A percentile compares a stretch with the other conserved stretches of the same genome.
phyloP scores from a whole-genome alignment of 2,329 filamentous ascomycete genomes.

The Gyromitra esculenta region DNA sequence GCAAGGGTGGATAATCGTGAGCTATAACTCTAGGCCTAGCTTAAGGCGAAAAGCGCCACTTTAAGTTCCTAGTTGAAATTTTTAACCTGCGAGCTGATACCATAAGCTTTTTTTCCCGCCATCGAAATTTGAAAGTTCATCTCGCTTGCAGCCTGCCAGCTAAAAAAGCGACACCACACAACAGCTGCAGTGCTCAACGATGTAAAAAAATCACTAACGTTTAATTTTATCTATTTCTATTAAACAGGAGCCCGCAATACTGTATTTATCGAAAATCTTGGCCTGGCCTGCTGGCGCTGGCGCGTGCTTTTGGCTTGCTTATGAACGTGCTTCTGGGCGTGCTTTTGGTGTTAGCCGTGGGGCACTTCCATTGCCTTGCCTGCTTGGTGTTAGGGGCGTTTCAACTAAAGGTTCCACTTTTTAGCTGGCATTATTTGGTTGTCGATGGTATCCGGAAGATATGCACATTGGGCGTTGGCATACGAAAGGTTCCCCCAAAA shows the following conservation, averaged over 20 bases:
- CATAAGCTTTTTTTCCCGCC: too few relatives aligned
- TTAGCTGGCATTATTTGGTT: background rate
- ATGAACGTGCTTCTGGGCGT: too few relatives aligned
- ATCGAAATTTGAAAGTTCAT: too few relatives aligned
- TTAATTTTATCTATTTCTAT: background rate
- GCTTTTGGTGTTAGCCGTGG: background rate
- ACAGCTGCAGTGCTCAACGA: background rate
- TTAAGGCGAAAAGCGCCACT: too few relatives aligned
- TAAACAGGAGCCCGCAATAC: background rate
- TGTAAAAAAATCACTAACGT: background rate
- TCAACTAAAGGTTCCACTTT: background rate
- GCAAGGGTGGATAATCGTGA: too few relatives aligned
- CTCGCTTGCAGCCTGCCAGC: background rate
- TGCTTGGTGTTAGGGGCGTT: background rate
- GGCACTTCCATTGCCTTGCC: background rate
- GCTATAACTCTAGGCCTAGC: too few relatives aligned
- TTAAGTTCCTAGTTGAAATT: too few relatives aligned
- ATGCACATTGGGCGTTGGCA: background rate
- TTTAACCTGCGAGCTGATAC: too few relatives aligned
- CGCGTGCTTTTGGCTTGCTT: too few relatives aligned
- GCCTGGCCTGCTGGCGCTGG: background rate
- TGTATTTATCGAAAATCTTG: background rate
- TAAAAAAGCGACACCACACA: background rate
- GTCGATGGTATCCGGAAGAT: background rate
- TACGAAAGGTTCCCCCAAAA: background rate